phyloP scores from a whole-genome alignment of 768 basidiomycete species.

The Suillus decipiens region DNA sequence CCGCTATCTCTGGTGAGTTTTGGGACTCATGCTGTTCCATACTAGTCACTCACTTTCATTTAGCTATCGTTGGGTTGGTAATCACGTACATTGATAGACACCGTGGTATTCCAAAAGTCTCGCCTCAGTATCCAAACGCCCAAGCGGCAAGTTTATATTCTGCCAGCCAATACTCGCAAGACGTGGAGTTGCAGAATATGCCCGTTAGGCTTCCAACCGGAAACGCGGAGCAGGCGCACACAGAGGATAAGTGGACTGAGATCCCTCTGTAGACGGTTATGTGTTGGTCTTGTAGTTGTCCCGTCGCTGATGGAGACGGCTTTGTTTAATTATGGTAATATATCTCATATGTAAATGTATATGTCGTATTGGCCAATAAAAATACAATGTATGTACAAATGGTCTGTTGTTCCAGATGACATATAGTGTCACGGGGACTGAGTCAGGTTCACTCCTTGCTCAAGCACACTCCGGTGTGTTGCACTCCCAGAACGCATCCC shows the following conservation, averaged over 20 bases:
- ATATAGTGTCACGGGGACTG: neutral
- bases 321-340: constrained; percentile 17
- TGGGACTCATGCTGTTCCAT: constrained; percentile 1
- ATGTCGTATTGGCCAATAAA: neutral
- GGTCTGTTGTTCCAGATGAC: neutral
- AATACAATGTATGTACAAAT: neutral
- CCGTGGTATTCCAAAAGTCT: constrained; percentile 26
- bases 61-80: constrained; percentile 25
- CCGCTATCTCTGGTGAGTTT: constrained; percentile 28
- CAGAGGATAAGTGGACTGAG: constrained; percentile 20
- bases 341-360: neutral
- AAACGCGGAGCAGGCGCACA: constrained; percentile 8
- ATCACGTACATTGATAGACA: constrained; percentile 31
- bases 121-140: constrained; percentile 23
- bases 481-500: too few species aligned
- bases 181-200: constrained; percentile 18
- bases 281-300: constrained; percentile 4
- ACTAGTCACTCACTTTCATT: neutral
- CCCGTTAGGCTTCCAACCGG: constrained; percentile 15
- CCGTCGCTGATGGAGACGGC: neutral
- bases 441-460: neutral
- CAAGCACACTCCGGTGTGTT: constrained; percentile 38
- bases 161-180: constrained; percentile 22
- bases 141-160: constrained; percentile 31
- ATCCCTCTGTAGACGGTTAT: constrained; percentile 13